Evolutionary conservation across 2,329 filamentous ascomycete species (phyloP).

Genomic region (Cladophialophora carrionii): DNA sequence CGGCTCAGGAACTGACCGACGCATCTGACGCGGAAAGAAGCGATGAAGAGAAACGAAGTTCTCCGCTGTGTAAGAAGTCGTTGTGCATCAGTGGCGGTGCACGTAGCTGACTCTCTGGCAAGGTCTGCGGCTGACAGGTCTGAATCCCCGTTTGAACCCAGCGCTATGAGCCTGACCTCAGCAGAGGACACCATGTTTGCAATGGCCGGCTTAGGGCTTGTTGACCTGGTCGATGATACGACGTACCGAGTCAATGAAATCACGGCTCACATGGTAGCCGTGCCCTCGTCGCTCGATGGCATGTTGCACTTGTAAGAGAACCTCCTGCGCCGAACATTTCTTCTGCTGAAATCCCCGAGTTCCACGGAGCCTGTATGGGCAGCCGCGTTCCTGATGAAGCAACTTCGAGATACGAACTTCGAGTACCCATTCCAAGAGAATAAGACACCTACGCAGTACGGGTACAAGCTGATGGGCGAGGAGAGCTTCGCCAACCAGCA

Average conservation of each 20-base stretch:
- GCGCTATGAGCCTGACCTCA: conserved; percentile 18
- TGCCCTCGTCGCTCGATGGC: conserved; percentile 45
- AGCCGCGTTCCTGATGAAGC: conserved; percentile 45
- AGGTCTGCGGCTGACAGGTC: conserved; percentile 40
- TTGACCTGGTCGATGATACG: conserved; percentile 43
- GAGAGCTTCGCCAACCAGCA: conserved; percentile 41
- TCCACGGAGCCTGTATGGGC: conserved; percentile 45
- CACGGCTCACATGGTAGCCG: conserved; percentile 44
- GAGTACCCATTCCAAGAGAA: conserved; percentile 44
- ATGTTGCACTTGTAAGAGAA: conserved; percentile 45
- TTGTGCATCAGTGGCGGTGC: too few relatives aligned
- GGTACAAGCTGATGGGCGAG: conserved; percentile 43
- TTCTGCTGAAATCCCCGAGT: conserved; percentile 29
- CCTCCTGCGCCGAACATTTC: background rate
- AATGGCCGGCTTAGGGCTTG: conserved; percentile 45
- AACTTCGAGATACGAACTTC: conserved; percentile 43
- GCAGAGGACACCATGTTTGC: conserved; percentile 46
- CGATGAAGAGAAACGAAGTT: conserved; percentile 27
- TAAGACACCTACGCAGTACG: conserved; percentile 45
- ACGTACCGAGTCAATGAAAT: conserved; percentile 43
- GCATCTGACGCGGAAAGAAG: conserved; percentile 35
- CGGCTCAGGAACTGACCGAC: conserved; percentile 40
- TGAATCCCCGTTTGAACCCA: conserved; percentile 15
- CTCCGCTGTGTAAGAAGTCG: conserved; percentile 39
- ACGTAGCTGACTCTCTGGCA: conserved; percentile 6